A percentile compares a stretch with the other conserved stretches of the same genome.
These are phyloP conservation scores for Heliamphora exappendiculata DNA, from an alignment of 148 eudicot genomes.

Conservation along the genomic window DNA sequence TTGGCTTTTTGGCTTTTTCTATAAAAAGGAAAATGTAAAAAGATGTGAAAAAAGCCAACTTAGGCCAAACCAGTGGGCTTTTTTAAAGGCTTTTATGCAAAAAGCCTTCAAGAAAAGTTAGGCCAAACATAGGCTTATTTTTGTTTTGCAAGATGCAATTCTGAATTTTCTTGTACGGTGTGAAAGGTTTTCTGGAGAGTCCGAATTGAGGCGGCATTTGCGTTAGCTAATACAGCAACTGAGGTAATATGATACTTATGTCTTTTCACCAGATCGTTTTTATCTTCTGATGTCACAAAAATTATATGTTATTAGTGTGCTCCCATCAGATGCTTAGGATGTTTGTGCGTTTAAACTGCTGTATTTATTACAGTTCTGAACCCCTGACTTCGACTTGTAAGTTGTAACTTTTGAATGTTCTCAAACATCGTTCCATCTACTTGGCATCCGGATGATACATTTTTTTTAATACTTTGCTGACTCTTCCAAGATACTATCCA, in stretches of 20 bases:
- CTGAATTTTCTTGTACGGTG: constrained; percentile 1
- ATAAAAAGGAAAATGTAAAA: too few species aligned
- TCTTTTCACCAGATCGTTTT: background rate
- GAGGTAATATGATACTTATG: constrained; percentile 52
- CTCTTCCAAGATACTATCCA: background rate
- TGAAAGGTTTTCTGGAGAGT: constrained; percentile 89
- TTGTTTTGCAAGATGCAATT: background rate
- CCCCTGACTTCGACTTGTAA: background rate
- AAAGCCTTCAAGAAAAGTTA: too few species aligned
- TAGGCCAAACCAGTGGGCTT: too few species aligned
- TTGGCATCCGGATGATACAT: background rate
- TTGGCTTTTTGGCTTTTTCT: too few species aligned
- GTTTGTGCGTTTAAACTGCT: background rate
- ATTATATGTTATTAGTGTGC: background rate
- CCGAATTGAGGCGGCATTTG: constrained; percentile 91
- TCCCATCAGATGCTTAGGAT: background rate
- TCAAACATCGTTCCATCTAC: background rate
- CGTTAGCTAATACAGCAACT: constrained; percentile 68
- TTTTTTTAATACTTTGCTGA: too few species aligned
- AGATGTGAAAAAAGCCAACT: too few species aligned
- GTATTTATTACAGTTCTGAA: background rate
- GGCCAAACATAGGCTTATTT: too few species aligned
- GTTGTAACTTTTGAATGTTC: background rate
- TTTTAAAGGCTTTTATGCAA: too few species aligned
- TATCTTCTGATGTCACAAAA: background rate